phyloP scores from a whole-genome alignment of 202 grass and related monocot genomes.

The Schoenoplectus tabernaemontani region DNA sequence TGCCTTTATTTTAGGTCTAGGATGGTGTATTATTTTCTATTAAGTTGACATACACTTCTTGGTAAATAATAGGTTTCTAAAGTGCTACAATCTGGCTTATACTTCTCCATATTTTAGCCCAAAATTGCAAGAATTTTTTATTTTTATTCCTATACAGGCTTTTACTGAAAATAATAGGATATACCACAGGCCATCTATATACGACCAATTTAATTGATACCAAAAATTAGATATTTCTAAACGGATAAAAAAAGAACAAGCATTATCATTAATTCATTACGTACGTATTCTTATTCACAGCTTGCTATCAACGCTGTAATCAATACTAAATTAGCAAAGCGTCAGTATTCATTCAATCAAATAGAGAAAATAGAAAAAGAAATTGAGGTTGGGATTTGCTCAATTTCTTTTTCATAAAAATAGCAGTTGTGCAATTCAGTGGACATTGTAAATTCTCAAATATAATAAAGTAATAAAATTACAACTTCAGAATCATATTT shows the following conservation, averaged over 20 bases:
- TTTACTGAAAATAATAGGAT: neutral
- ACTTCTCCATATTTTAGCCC: neutral
- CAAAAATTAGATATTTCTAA: neutral
- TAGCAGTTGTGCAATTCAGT: too few species aligned
- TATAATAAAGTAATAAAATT: too few species aligned
- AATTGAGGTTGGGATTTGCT: neutral
- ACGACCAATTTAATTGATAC: neutral
- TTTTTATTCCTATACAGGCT: neutral
- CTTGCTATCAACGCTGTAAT: neutral
- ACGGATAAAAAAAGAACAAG: neutral
- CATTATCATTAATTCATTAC: neutral
- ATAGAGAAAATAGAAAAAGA: neutral
- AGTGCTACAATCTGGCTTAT: too few species aligned
- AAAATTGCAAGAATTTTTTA: neutral
- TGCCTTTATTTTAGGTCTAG: neutral
- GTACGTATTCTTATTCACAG: neutral
- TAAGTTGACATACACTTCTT: too few species aligned
- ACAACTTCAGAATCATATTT: too few species aligned
- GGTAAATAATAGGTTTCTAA: too few species aligned
- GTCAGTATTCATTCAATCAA: neutral
- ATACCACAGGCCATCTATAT: too few species aligned
- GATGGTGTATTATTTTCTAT: too few species aligned
- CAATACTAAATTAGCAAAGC: too few species aligned
- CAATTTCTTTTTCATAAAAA: too few species aligned
- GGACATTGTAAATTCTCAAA: too few species aligned